Base-by-base conservation (phyloP, 257 asterid species). In the Leptodermis oblonga region DNA sequence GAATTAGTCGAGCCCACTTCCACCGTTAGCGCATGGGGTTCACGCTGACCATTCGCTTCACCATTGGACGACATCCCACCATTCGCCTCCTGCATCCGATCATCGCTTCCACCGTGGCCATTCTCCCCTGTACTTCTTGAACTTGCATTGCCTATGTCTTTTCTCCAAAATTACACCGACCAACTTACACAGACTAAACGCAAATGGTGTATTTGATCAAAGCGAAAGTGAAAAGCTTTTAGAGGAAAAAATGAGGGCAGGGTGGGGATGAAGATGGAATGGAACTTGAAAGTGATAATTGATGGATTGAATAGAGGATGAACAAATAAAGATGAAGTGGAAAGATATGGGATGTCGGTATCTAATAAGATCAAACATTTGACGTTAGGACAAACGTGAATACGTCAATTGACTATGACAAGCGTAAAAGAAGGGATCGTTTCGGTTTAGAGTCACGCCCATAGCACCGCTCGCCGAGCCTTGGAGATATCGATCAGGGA, bases 131-230 rank as follows among this genome's bases (percentile, higher is more conserved):
- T 95, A 49, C 76, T 86, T n/a, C n/a, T n/a, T n/a, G 81, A 95
- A 59, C 73, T 84, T 20, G 87, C 88, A 83, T 92, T 92, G 8
- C 98, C 98, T 96, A 92, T 92, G 15, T 34, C 0, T 28, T 42
- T n/a, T n/a, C 34, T 56, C 60, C 59, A 39, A 54, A 55, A 7
- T 46, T 43, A 55, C 10, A 12, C 39, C 22, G 31, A 23, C 33
- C 26, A 43, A 48, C 69, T 30, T 33, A 48, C 45, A 12, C 49
- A 12, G 18, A 11, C 18, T 39, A 26, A 42, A 48, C 18, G 26
- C 42, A 67, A 10, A 10, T 5, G n/a, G n/a, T n/a, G n/a, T n/a
- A n/a, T n/a, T n/a, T n/a, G n/a, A n/a, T n/a, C n/a, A n/a, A n/a
- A n/a, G n/a, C n/a, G n/a, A n/a, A n/a, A n/a, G n/a, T n/a, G n/a